Percentiles rank a stretch among this genome's conserved stretches.
phyloP scores from a whole-genome alignment of 1,284 basidiomycete species.

The Tilletiaria anomala region DNA sequence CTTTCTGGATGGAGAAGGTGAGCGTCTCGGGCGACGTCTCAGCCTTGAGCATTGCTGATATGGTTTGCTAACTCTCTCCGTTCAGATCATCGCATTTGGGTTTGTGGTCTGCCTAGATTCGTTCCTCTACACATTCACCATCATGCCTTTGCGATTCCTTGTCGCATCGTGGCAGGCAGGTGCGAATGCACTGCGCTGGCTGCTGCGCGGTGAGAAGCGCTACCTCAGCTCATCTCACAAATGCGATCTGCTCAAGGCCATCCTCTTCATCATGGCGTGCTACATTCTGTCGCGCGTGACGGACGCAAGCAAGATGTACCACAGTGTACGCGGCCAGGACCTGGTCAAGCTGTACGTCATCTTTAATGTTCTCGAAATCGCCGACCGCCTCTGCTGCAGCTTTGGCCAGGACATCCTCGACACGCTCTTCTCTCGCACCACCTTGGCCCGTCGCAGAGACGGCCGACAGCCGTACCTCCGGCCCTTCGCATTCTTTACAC shows the following conservation, averaged over 20 bases:
- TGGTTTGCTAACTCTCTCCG: not conserved
- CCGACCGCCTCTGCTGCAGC: constrained; percentile 81
- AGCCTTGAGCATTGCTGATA: not conserved
- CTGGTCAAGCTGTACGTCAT: constrained; percentile 89
- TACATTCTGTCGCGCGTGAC: constrained; percentile 64
- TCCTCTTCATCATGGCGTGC: constrained; percentile 64
- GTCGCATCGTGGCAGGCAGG: constrained; percentile 28
- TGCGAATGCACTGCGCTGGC: constrained; percentile 17
- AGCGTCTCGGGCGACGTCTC: not conserved
- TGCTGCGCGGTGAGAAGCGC: constrained; percentile 13
- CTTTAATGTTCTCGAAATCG: constrained; percentile 77
- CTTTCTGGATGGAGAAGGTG: constrained; percentile 84
- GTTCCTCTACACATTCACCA: constrained; percentile 94
- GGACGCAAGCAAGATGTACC: constrained; percentile 96
- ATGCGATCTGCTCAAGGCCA: constrained; percentile 67
- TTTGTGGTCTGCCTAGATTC: constrained; percentile 89
- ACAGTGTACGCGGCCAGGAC: constrained; percentile 84
- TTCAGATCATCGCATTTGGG: constrained; percentile 75
- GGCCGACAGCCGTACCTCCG: constrained; percentile 47
- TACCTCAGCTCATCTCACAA: constrained; percentile 54
- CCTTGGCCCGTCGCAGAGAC: constrained; percentile 50
- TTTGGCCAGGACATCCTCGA: constrained; percentile 97
- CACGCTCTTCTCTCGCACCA: constrained; percentile 84
- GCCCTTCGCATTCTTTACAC: constrained; percentile 68
- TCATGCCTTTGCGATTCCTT: constrained; percentile 67